Conservation (phyloP, 148 eudicot genomes). For the Camellia sinensis region DNA sequence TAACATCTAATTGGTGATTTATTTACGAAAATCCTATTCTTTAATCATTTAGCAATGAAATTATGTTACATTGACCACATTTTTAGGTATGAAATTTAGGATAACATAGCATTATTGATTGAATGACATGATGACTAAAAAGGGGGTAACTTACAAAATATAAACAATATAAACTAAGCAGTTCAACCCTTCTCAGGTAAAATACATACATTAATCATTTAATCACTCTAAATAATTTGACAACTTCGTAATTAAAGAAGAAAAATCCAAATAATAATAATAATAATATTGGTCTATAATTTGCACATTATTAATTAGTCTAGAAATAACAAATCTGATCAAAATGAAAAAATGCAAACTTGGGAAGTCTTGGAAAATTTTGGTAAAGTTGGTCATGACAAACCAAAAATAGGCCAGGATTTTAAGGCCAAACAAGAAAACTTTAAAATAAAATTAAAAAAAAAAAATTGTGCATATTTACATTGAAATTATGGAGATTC, state of each 20-base stretch:
- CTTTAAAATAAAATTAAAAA: too few relatives aligned
- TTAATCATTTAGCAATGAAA: too few relatives aligned
- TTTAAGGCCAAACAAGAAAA: not conserved
- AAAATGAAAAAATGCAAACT: too few relatives aligned
- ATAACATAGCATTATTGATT: too few relatives aligned
- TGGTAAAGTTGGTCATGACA: not conserved
- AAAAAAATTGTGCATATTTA: too few relatives aligned
- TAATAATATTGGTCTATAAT: too few relatives aligned
- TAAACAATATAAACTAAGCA: not conserved
- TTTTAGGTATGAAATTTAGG: too few relatives aligned
- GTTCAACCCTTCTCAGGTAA: not conserved
- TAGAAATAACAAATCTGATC: not conserved
- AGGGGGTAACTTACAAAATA: too few relatives aligned
- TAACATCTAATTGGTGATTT: not conserved
- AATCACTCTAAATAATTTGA: not conserved
- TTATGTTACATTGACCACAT: too few relatives aligned
- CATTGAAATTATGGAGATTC: too few relatives aligned
- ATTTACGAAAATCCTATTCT: not conserved
- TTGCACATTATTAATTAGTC: too few relatives aligned
- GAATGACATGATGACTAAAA: not conserved
- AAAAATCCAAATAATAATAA: not conserved
- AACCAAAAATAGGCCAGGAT: not conserved
- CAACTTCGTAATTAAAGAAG: not conserved
- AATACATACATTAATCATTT: not conserved
- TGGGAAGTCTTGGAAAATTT: too few relatives aligned